Base-by-base conservation (phyloP, 116 monocot genomes). In the Posidonia oceanica region DNA sequence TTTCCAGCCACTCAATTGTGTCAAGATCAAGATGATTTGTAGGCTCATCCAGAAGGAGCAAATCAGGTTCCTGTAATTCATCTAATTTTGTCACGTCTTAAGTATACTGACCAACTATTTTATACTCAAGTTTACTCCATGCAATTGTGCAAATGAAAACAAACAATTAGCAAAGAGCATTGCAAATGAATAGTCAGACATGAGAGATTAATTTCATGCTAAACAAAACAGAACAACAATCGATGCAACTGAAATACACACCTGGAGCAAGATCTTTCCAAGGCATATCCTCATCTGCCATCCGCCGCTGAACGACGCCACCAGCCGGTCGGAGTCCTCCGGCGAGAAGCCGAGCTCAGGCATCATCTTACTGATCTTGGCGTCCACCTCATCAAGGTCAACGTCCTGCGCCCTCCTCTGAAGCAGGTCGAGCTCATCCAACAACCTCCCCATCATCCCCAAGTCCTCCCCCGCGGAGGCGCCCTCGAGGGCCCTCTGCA, bases 281-380 rank as follows among this genome's bases (percentile, higher is more conserved):
- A 97, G 89, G 40, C 85, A 89, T 80, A 97, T 92, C 76, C 97
- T 97, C 97, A 97, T 97, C 81, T 97, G 92, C 97, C 92, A 97
- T 36, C 97, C 97, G 7, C 92, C 79, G 64, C 97, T 97, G 59
- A 92, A 97, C 4, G 97, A 97, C 2, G 92, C 88, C 17, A 97
- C 92, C 23, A 97, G 74, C 66, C 89, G 75, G 63, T 97, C 97
- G 20, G 87, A 78, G 70, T 89, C 97, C 79, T 92, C 97, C 0
- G 80, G 84, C 0, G 74, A 18, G 72, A 97, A 97, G 52, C 92
- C 92, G 20, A 97, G 79, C 70, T 87, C 92, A 0, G 92, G 97
- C 92, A 97, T 92, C 70, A 97, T 41, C 79, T 86, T 97, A 78
- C 68, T 89, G n/a, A 97, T 87, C 83, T 84, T 97, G 21, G 80